Percentiles rank a stretch among this genome's conserved stretches.
Conservation (phyloP, 2,329 filamentous ascomycete genomes). For the Aureobasidium sp. region DNA sequence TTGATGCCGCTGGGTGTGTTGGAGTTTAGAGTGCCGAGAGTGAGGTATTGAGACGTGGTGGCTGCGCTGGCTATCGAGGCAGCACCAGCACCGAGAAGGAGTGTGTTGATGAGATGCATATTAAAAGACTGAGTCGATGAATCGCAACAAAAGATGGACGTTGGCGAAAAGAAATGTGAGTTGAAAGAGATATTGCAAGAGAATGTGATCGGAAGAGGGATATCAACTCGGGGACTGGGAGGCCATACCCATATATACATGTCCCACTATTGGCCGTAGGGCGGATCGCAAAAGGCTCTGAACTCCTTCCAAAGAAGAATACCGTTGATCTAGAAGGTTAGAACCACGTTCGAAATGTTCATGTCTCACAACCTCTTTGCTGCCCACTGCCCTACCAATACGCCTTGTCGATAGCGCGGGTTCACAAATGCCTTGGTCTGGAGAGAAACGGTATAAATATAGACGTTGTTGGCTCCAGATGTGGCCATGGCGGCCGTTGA, state of each 20-base stretch:
- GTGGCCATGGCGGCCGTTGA: constrained; percentile 3
- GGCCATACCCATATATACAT: neutral
- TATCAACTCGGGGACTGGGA: neutral
- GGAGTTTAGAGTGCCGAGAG: neutral
- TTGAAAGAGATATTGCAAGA: neutral
- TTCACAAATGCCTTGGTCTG: neutral
- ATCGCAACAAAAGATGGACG: neutral
- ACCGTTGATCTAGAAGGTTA: neutral
- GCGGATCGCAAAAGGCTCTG: neutral
- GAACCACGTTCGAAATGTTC: neutral
- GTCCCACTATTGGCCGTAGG: neutral
- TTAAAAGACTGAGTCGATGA: neutral
- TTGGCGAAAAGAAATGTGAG: neutral
- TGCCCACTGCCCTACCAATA: neutral
- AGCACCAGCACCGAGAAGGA: constrained; percentile 5
- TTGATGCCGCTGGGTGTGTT: constrained; percentile 9
- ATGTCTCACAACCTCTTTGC: neutral
- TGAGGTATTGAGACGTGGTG: constrained; percentile 6
- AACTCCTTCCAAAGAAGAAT: neutral
- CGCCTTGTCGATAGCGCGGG: constrained; percentile 7
- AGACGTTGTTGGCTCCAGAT: constrained; percentile 9
- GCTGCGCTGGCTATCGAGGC: neutral
- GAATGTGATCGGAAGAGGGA: neutral
- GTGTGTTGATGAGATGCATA: constrained; percentile 9
- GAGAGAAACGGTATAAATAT: constrained; percentile 6